phyloP scores from a whole-genome alignment of 139 green algal genomes.

The Haematococcus lacustris region DNA sequence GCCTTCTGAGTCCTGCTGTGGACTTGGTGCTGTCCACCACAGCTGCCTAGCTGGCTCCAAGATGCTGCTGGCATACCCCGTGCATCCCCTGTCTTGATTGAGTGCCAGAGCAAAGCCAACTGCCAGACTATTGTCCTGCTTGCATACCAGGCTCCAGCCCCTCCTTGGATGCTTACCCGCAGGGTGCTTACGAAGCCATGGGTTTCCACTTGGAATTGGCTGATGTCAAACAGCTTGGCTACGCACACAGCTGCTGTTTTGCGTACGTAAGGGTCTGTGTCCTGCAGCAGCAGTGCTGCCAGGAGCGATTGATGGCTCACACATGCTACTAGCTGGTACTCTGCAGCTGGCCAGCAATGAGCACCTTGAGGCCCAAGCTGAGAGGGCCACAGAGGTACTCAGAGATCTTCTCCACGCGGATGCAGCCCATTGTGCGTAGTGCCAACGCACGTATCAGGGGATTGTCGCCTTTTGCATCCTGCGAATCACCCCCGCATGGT shows the following conservation, averaged over 20 bases:
- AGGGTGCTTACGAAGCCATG: constrained; percentile 93
- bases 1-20: too few species aligned
- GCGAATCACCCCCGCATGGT: too few species aligned
- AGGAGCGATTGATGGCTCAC: too few species aligned
- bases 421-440: constrained; percentile 99
- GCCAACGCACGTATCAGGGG: constrained; percentile 93
- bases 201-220: constrained; percentile 91
- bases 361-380: background rate
- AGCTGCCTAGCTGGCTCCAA: too few species aligned
- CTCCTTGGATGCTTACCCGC: constrained; percentile 57
- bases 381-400: constrained; percentile 82
- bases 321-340: too few species aligned
- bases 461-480: constrained; percentile 97
- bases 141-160: too few species aligned
- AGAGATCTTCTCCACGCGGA: constrained; percentile 97
- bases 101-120: too few species aligned
- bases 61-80: too few species aligned
- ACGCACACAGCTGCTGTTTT: constrained; percentile 98
- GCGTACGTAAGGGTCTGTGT: constrained; percentile 96
- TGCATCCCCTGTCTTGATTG: too few species aligned
- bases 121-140: too few species aligned
- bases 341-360: background rate
- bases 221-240: constrained; percentile 97
- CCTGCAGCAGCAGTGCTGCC: too few species aligned
- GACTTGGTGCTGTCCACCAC: too few species aligned